phyloP scores from a whole-genome alignment of 352 stramenopile genomes.

The Pythium insidiosum region DNA sequence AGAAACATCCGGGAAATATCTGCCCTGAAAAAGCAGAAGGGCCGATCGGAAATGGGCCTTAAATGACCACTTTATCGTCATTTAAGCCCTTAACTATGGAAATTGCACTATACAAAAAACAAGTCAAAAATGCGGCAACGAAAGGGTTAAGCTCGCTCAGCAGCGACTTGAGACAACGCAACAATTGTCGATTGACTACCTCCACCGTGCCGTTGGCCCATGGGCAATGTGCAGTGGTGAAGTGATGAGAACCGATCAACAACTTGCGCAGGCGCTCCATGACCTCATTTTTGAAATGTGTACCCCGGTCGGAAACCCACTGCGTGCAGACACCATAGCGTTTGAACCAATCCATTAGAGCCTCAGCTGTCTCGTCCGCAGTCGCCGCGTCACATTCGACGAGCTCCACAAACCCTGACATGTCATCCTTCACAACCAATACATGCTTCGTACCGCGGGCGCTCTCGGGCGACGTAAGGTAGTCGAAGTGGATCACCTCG shows the following conservation, averaged over 20 bases:
- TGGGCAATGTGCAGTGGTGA: constrained; percentile 20
- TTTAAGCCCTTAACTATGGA: too few species aligned
- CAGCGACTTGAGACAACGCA: constrained; percentile 8
- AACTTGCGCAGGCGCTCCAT: constrained; percentile 10
- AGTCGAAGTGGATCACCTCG: constrained; percentile 30
- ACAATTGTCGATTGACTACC: constrained; percentile 17
- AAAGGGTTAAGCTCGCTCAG: constrained; percentile 16
- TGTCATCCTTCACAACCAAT: constrained; percentile 20
- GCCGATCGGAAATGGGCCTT: too few species aligned
- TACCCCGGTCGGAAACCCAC: constrained; percentile 21
- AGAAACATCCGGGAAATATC: too few species aligned
- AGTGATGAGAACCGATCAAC: constrained; percentile 16
- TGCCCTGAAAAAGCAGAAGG: too few species aligned
- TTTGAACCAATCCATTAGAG: constrained; percentile 18
- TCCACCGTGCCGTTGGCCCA: constrained; percentile 34
- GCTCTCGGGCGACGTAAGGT: constrained; percentile 10
- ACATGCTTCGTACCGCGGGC: constrained; percentile 14
- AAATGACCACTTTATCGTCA: too few species aligned
- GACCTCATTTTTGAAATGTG: constrained; percentile 25
- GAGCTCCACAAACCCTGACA: constrained; percentile 19
- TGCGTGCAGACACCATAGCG: constrained; percentile 4
- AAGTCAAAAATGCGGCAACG: too few species aligned
- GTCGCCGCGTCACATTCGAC: constrained; percentile 5
- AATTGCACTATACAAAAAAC: too few species aligned
- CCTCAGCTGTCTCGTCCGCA: not conserved